Conservation (phyloP, 768 basidiomycete genomes). For the Termitomyces sp. region DNA sequence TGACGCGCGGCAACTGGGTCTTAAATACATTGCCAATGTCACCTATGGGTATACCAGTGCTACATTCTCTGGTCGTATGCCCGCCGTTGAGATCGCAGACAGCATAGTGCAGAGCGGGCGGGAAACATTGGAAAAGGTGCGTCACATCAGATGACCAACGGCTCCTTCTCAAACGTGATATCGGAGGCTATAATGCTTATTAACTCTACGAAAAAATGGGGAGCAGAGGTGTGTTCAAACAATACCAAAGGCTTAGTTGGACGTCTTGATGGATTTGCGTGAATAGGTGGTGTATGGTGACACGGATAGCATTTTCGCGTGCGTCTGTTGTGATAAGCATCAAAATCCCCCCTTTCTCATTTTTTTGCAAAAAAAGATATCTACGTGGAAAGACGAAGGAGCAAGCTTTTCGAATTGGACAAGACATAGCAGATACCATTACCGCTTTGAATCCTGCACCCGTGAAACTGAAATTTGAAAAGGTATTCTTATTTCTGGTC, state of each 20-base stretch:
- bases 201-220: conserved; percentile 76
- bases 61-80: conserved; percentile 95
- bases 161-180: background rate
- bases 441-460: conserved; percentile 86
- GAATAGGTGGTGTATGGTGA: conserved; percentile 88
- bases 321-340: conserved; percentile 7
- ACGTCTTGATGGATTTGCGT: background rate
- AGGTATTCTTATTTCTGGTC: conserved; percentile 43
- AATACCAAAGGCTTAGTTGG: background rate
- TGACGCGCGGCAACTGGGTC: conserved; percentile 85
- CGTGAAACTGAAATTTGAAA: conserved; percentile 96
- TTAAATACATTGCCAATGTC: conserved; percentile 93
- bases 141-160: background rate
- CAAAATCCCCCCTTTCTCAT: background rate
- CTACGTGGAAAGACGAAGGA: conserved; percentile 89
- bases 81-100: conserved; percentile 96
- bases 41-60: conserved; percentile 97
- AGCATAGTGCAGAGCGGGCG: conserved; percentile 96
- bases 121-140: conserved; percentile 90
- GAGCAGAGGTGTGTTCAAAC: conserved; percentile 45
- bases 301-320: conserved; percentile 92
- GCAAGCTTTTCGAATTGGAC: conserved; percentile 87
- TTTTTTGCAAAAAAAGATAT: conserved; percentile 41
- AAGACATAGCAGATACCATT: conserved; percentile 87
- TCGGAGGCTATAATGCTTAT: conserved; percentile 77